phyloP scores from a whole-genome alignment of 2,329 filamentous ascomycete genomes.

The Sporothrix brasiliensis region DNA sequence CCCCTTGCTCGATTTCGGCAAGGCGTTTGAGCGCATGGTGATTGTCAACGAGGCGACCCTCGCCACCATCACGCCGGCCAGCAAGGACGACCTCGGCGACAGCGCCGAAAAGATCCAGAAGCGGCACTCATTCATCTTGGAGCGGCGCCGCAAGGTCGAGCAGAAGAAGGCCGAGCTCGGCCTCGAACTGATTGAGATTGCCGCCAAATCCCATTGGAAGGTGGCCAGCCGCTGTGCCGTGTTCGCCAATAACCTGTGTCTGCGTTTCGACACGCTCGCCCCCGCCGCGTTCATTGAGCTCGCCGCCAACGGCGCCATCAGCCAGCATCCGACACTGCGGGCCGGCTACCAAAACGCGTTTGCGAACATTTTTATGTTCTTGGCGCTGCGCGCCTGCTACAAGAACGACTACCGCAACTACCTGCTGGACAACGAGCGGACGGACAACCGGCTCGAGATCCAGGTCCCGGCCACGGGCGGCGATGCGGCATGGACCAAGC shows the following conservation, averaged over 20 bases:
- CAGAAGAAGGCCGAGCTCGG: conserved; percentile 79
- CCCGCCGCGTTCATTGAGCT: conserved; percentile 81
- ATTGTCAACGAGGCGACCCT: conserved; percentile 74
- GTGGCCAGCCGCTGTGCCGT: conserved; percentile 87
- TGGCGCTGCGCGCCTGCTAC: conserved; percentile 84
- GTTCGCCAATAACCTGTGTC: conserved; percentile 85
- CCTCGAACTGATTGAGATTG: conserved; percentile 75
- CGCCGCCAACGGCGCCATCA: conserved; percentile 79
- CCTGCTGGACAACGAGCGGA: conserved; percentile 75
- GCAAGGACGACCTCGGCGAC: conserved; percentile 50
- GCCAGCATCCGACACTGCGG: conserved; percentile 84
- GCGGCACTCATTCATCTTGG: conserved; percentile 73
- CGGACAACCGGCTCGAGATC: conserved; percentile 75
- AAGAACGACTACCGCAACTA: conserved; percentile 87
- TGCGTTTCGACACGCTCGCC: conserved; percentile 88
- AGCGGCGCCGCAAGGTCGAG: conserved; percentile 77
- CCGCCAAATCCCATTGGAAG: conserved; percentile 89
- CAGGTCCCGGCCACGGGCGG: conserved; percentile 64
- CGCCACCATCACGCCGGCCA: conserved; percentile 67
- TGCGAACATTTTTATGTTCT: conserved; percentile 73
- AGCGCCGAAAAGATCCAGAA: conserved; percentile 63
- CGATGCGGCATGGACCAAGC: conserved; percentile 75
- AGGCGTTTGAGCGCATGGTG: conserved; percentile 82
- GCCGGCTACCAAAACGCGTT: conserved; percentile 80
- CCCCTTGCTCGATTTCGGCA: conserved; percentile 88